Percentiles rank a stretch among this genome's conserved stretches.
Conservation (phyloP, 192 early-diverging fungal genomes). For the Coemansia sp. region DNA sequence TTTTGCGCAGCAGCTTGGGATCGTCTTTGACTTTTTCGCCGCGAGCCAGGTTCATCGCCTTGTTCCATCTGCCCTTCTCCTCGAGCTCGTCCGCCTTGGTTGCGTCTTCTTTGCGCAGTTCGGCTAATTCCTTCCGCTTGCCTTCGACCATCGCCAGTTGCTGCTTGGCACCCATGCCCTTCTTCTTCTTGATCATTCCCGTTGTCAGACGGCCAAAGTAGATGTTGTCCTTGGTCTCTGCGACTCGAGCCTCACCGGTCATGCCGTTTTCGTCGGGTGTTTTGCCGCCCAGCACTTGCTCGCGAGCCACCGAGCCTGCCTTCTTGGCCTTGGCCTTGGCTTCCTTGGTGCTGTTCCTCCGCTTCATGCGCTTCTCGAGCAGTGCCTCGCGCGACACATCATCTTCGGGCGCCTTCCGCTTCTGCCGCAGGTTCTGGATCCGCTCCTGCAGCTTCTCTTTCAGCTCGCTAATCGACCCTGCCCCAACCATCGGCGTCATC, state of each 20-base stretch:
- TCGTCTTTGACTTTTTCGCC: constrained; percentile 96
- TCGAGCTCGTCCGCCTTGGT: constrained; percentile 67
- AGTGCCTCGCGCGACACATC: constrained; percentile 67
- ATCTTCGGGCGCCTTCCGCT: constrained; percentile 62
- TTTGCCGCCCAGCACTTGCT: constrained; percentile 39
- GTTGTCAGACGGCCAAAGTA: constrained; percentile 48
- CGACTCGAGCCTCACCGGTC: constrained; percentile 1
- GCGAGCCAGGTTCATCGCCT: constrained; percentile 72
- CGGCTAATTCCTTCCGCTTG: constrained; percentile 74
- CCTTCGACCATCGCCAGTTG: constrained; percentile 67
- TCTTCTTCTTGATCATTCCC: constrained; percentile 49
- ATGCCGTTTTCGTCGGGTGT: constrained; percentile 18
- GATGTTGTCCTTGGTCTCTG: constrained; percentile 25
- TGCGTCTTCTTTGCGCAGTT: constrained; percentile 62
- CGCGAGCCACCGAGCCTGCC: constrained; percentile 12
- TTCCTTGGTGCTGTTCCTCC: constrained; percentile 58
- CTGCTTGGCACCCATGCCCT: constrained; percentile 53
- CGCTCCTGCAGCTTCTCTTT: constrained; percentile 62
- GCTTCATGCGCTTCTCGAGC: constrained; percentile 72
- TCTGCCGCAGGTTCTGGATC: constrained; percentile 61
- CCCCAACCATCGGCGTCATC: constrained; percentile 32
- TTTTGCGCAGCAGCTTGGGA: constrained; percentile 84
- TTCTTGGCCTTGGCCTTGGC: constrained; percentile 43
- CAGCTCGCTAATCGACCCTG: constrained; percentile 59
- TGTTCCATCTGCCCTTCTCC: constrained; percentile 81